Conservation (phyloP, 257 asterid species). For the Nicotiana attenuata region DNA sequence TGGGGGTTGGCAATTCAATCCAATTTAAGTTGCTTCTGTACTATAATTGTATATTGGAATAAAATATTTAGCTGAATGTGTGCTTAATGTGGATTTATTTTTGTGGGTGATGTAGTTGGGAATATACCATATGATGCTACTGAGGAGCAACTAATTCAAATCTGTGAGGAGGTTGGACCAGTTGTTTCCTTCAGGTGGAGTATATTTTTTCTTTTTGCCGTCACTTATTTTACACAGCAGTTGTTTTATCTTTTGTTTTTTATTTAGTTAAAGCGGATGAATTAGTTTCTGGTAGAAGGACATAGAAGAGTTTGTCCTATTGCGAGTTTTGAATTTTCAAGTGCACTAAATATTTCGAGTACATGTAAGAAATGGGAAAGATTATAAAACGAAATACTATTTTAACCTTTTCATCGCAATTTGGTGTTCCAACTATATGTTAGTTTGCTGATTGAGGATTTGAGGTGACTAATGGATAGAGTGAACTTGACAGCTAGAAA, state of each 20-base stretch:
- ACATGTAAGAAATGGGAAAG: not conserved
- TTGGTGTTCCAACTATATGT: not conserved
- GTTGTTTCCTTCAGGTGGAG: constrained; percentile 92
- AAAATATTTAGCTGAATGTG: not conserved
- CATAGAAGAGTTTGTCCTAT: not conserved
- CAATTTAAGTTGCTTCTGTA: not conserved
- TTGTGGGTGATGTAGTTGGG: constrained; percentile 53
- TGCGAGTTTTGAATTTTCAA: not conserved
- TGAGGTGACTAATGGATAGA: constrained; percentile 6
- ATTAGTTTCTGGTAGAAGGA: not conserved
- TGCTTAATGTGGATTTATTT: not conserved
- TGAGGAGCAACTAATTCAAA: constrained; percentile 88
- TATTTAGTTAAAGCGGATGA: not conserved
- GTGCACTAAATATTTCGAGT: not conserved
- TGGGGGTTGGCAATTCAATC: not conserved
- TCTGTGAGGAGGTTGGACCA: constrained; percentile 97
- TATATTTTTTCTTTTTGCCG: not conserved
- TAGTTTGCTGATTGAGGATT: not conserved
- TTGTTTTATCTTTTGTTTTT: not conserved
- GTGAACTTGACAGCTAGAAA: not conserved
- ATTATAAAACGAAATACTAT: not conserved
- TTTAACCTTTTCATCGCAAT: not conserved
- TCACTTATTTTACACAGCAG: not conserved
- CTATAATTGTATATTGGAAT: not conserved
- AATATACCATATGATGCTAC: constrained; percentile 96